phyloP scores from a whole-genome alignment of 2,329 filamentous ascomycete genomes.

The Fusarium acutatum region DNA sequence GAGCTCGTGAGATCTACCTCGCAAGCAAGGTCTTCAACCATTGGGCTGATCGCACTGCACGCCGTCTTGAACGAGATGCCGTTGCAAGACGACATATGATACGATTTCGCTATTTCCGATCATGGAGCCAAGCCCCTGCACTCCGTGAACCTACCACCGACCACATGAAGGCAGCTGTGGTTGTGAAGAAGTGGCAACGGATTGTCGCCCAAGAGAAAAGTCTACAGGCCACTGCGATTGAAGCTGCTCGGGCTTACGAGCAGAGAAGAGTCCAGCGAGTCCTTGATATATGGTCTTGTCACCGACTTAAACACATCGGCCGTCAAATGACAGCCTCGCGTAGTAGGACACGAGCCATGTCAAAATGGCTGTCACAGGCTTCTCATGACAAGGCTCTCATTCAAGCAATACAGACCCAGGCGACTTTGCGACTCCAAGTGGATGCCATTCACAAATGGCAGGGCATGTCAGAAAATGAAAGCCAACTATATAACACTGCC shows the following conservation, averaged over 20 bases:
- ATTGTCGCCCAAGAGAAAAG: slow-evolving; percentile 41
- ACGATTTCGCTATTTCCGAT: slow-evolving; percentile 57
- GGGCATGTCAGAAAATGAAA: slow-evolving; percentile 10
- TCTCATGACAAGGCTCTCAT: slow-evolving; percentile 9
- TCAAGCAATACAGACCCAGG: slow-evolving; percentile 31
- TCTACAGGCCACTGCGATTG: slow-evolving; percentile 38
- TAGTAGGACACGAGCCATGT: slow-evolving; percentile 26
- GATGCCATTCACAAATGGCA: slow-evolving; percentile 38
- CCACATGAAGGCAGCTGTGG: slow-evolving; percentile 42
- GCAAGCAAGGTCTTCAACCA: slow-evolving; percentile 50
- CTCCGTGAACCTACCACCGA: slow-evolving; percentile 43
- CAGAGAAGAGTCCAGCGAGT: slow-evolving; percentile 30
- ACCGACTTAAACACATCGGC: slow-evolving; percentile 31
- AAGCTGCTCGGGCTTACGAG: slow-evolving; percentile 33
- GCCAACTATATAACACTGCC: slow-evolving; percentile 4
- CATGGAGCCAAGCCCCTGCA: slow-evolving; percentile 48
- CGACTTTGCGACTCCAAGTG: slow-evolving; percentile 13
- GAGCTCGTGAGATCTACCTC: slow-evolving; percentile 72
- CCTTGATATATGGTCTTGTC: slow-evolving; percentile 43
- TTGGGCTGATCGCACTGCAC: slow-evolving; percentile 72
- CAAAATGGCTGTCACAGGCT: slow-evolving; percentile 37
- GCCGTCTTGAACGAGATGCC: slow-evolving; percentile 72
- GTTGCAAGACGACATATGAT: slow-evolving; percentile 76
- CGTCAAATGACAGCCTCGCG: slow-evolving; percentile 30
- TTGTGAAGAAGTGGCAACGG: slow-evolving; percentile 48